A percentile compares a stretch with the other conserved stretches of the same genome.
Evolutionary conservation across 2,329 filamentous ascomycete species (phyloP).

Genomic region (Alternaria metachromatica): DNA sequence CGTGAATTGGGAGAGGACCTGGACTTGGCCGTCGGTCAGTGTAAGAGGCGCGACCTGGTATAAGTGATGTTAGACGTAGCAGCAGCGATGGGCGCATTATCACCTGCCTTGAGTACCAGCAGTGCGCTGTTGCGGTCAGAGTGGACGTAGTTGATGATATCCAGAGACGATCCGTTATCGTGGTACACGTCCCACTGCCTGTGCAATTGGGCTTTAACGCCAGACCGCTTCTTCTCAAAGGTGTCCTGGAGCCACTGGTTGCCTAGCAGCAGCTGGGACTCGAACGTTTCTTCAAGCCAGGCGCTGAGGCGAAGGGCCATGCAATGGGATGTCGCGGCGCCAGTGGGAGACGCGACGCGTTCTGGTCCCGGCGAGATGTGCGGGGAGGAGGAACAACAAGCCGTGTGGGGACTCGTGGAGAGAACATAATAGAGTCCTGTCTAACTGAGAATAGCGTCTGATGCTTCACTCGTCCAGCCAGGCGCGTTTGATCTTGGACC

Average conservation of each 20-base stretch:
- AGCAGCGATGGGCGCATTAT: background rate
- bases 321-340: background rate
- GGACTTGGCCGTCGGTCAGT: constrained; percentile 38
- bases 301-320: constrained; percentile 23
- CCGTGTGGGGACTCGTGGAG: background rate
- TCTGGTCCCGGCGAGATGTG: background rate
- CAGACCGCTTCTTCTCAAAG: constrained; percentile 9
- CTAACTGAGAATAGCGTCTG: background rate
- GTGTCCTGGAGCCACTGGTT: constrained; percentile 30
- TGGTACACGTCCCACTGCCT: constrained; percentile 37
- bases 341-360: constrained; percentile 22
- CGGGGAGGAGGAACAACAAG: background rate
- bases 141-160: constrained; percentile 26
- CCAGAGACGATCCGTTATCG: constrained; percentile 45
- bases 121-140: constrained; percentile 17
- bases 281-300: constrained; percentile 35
- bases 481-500: background rate
- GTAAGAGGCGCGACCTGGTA: constrained; percentile 25
- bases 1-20: constrained; percentile 26
- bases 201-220: constrained; percentile 11
- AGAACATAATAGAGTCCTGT: background rate
- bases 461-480: background rate
- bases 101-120: constrained; percentile 34
- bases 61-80: background rate
- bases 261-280: constrained; percentile 28